Evolutionary conservation across 139 green algal species (phyloP), one percentile per base, ranked within the genome.

Genomic region (Yamagishiella unicocca): DNA sequence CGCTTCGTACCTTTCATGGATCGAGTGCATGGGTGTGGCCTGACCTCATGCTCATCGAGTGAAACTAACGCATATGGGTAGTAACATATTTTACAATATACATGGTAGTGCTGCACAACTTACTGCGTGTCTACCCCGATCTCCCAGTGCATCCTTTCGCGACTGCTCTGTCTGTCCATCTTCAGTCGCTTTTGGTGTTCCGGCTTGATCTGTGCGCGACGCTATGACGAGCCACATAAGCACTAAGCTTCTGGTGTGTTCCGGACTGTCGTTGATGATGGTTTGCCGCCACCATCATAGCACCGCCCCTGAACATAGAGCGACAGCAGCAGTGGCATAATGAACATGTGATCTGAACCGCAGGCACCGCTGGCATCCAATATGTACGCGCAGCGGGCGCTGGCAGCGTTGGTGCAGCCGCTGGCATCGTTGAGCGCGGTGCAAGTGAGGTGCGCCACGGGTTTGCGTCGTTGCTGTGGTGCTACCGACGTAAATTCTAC

Each of bases 341-440:
- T 58, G 12, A 58, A 58, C 50, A 58, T 25, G 50, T 45, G 64
- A 73, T 43, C 2, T 50, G 19, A 33, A 55, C 27, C 43, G 27
- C 55, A 84, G 78, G 64, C 21, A 31, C 78, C 78, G 2, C 58
- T 84, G 38, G 58, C 58, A 19, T 73, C 54, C 7, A 74, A n/a
- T 8, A 40, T 46, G 1, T 29, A 76, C 2, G n/a, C 61, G 19
- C 79, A 85, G n/a, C 61, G 79, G 31, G 61, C 29, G 22, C 14
- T 75, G 40, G 2, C 45, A 7, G 4, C 79, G 2, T 43, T 85
- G 29, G 79, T n/a, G 40, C 79, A 85, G 79, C 79, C 79, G 40
- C 58, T 85, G 5, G 58, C 61, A 10, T 12, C 33, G 21, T 50
- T 82, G 46, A 31, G 74, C 29, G 45, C 74, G 6, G 46, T 31